Evolutionary conservation across 306 rosid species (phyloP), one percentile per base, ranked within the genome.

Genomic region (Glycine soja): DNA sequence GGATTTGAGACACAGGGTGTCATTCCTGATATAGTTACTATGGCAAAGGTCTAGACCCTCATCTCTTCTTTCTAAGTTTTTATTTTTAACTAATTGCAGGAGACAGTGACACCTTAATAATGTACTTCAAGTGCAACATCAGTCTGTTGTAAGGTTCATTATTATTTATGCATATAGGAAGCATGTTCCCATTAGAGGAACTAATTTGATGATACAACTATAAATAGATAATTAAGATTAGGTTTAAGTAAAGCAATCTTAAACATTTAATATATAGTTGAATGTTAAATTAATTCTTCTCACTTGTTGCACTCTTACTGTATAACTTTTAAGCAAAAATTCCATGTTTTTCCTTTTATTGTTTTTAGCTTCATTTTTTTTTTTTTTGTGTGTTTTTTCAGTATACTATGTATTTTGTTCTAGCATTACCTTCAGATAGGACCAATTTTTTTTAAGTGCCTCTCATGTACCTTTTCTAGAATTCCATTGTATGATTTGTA

Each of bases 1-100:
- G 97, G 94, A 66, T 92, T 92, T 61, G 89, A 90, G 73, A 90
- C 93, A 8, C 97, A 92, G 76, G 92, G 82, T 43, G 93, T 90
- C 82, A 72, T 86, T 86, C 94, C 97, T 63, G 94, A 92, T 63
- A 92, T 92, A 67, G 94, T 89, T 47, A 92, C 97, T 59, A 92
- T 92, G 97, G 97, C 93, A 51, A 92, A 92, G 97, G 97, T 92
- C 46, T 73, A 36, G 45, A 62, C 43, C 61, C 42, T 40, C 36
- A 15, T 43, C 32, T 43, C 42, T 32, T 63, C 24, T 32, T 69
- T 10, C 12, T 3, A 58, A 58, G 36, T 8, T 58, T 24, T 24
- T 1, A 24, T 1, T 24, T 24, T 16, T 12, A 51, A 70, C 45
- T 52, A 71, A 59, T 16, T 76, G 40, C 40, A 2, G 4, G 74